A percentile compares a stretch with the other conserved stretches of the same genome.
Conservation (phyloP, 139 green algal genomes). For the Ettlia oleoabundans region DNA sequence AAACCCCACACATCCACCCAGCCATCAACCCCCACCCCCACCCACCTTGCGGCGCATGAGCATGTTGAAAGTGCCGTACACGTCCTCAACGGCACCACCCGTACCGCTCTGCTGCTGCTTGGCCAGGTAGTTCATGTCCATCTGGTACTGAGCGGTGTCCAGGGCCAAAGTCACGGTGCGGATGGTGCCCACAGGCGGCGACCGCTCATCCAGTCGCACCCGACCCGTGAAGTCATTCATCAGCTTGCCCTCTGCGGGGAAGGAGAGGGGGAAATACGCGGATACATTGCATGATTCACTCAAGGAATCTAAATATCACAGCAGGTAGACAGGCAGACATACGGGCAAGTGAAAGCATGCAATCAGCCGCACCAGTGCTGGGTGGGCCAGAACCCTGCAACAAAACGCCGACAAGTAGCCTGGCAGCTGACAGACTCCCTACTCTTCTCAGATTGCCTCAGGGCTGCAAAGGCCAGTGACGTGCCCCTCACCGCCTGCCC, state of each 20-base stretch:
- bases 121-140: constrained; percentile 64
- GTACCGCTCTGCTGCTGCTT: neutral
- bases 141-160: constrained; percentile 94
- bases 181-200: constrained; percentile 62
- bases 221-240: constrained; percentile 97
- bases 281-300: neutral
- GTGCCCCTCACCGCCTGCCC: neutral
- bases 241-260: constrained; percentile 63
- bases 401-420: no score
- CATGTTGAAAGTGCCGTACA: constrained; percentile 91
- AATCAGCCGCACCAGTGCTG: no score
- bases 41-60: constrained; percentile 81
- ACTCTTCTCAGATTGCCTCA: no score
- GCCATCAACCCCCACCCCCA: neutral
- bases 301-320: no score
- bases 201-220: constrained; percentile 64
- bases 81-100: constrained; percentile 59
- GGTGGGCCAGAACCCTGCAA: no score
- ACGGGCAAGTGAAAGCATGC: no score
- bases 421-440: no score
- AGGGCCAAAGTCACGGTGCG: constrained; percentile 87
- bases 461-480: no score
- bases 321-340: no score
- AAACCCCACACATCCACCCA: no score
- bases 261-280: neutral